phyloP scores from a whole-genome alignment of 495 filamentous ascomycete genomes.

The Penicillium riverlandense region DNA sequence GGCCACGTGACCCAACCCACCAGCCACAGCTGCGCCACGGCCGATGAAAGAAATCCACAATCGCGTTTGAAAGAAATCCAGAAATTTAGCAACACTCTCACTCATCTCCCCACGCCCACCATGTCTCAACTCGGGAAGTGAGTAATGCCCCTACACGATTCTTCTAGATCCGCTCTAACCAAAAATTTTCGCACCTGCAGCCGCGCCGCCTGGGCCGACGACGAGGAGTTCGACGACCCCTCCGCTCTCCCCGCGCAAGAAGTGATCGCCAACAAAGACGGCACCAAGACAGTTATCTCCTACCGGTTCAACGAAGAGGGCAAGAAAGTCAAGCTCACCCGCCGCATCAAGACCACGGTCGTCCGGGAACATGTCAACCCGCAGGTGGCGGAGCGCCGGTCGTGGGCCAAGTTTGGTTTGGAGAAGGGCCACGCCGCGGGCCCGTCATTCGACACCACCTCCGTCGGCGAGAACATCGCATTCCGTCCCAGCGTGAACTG shows the following conservation, averaged over 20 bases:
- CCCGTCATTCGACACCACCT: conserved; percentile 77
- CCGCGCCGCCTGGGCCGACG: conserved; percentile 91
- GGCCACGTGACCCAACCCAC: conserved; percentile 19
- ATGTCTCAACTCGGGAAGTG: conserved; percentile 45
- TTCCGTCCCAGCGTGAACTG: conserved; percentile 87
- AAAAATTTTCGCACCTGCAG: conserved; percentile 28
- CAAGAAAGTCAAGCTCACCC: conserved; percentile 93
- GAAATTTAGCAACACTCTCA: conserved; percentile 35
- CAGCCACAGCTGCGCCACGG: conserved; percentile 37
- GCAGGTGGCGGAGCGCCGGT: conserved; percentile 85
- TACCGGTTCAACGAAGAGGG: conserved; percentile 87
- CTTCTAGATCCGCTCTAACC: conserved; percentile 7
- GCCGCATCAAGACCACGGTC: conserved; percentile 82
- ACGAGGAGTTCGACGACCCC: conserved; percentile 82
- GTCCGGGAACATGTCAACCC: conserved; percentile 92
- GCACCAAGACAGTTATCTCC: conserved; percentile 88
- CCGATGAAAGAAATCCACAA: conserved; percentile 44
- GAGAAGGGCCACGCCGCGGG: conserved; percentile 66
- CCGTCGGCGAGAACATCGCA: conserved; percentile 92
- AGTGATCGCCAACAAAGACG: conserved; percentile 91
- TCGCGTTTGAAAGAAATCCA: conserved; percentile 37
- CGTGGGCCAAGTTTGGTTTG: conserved; percentile 86
- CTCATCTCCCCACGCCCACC: conserved; percentile 24
- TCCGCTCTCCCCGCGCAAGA: conserved; percentile 74
- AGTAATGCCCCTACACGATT: conserved; percentile 10